Percentiles rank a stretch among this genome's conserved stretches.
phyloP scores from a whole-genome alignment of 2,329 filamentous ascomycete species.

The Colletotrichum tofieldiae region DNA sequence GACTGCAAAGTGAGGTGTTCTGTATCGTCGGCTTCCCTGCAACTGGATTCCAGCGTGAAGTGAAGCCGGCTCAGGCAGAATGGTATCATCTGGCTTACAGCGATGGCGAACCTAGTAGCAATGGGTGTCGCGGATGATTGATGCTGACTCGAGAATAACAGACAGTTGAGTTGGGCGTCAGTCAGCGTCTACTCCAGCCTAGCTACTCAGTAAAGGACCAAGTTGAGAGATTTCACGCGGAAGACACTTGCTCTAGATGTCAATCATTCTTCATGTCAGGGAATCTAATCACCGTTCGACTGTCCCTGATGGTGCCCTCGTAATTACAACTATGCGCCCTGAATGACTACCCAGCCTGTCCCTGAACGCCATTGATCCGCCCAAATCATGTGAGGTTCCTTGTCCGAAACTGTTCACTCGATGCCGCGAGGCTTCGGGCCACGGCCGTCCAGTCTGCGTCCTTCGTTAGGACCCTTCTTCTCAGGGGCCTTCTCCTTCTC shows the following conservation, averaged over 20 bases:
- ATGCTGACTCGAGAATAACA: not conserved
- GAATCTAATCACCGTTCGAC: constrained; percentile 21
- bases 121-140: not conserved
- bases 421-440: constrained; percentile 25
- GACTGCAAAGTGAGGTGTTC: not conserved
- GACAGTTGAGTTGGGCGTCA: not conserved
- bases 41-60: not conserved
- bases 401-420: not conserved
- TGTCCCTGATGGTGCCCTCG: constrained; percentile 22
- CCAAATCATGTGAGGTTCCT: constrained; percentile 22
- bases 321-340: constrained; percentile 39
- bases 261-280: constrained; percentile 28
- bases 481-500: constrained; percentile 63
- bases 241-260: not conserved
- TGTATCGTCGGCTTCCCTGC: not conserved
- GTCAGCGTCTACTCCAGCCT: not conserved
- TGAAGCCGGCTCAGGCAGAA: not conserved
- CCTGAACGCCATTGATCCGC: constrained; percentile 32
- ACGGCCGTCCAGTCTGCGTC: constrained; percentile 62
- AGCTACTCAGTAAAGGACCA: not conserved
- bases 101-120: not conserved
- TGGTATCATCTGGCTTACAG: not conserved
- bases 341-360: constrained; percentile 28
- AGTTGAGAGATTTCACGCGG: not conserved
- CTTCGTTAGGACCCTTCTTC: constrained; percentile 63